Base-by-base conservation (phyloP, 768 basidiomycete genomes). In the Arthromyces matolae region DNA sequence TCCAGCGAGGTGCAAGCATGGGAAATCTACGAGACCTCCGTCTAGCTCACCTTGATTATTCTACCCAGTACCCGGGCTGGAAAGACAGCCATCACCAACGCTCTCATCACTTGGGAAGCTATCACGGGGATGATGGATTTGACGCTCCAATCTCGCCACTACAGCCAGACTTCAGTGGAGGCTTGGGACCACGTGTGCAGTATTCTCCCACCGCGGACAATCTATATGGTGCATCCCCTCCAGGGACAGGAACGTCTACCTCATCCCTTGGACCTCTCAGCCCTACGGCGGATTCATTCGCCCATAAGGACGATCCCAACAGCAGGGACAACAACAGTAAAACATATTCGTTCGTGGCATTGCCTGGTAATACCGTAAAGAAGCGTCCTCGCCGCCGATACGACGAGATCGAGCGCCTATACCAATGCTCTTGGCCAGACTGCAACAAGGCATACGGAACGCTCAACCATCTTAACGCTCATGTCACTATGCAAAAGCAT, bases 401-500 rank as follows among this genome's bases (percentile, higher is more conserved):
- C 66, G 94, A 97, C 64, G 94, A 97, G 77, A 96, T 97, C 56
- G 93, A 96, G 68, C 82, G 94, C 22, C 69, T 95, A 43, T 97
- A 97, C 63, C 79, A 80, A 47, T 97, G 94, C 72, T 84, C 85
- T 41, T 90, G 83, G 79, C 79, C 78, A 4, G 76, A 81, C 35
- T 85, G 83, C 54, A 75, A 81, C 46, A 95, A 95, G 70, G 77
- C 89, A 22, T 96, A 95, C 60, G 93, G 93, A 24, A 96, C 93
- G 4, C 75, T 97, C 40, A 97, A 99, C 64, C 95, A 99, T 67
- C 76, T 99, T 51, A 99, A 99, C 64, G 93, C 93, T 24, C 95
- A 99, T 65, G 92, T 97, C 48, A 87, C 84, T n/a, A 96, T 96
- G 90, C 95, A 97, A 66, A 89, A 89, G 66, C 95, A 99, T 64